Evolutionary conservation across 163 green algal species (phyloP), one percentile per base, ranked within the genome.

Genomic region (Scenedesmus sp.): DNA sequence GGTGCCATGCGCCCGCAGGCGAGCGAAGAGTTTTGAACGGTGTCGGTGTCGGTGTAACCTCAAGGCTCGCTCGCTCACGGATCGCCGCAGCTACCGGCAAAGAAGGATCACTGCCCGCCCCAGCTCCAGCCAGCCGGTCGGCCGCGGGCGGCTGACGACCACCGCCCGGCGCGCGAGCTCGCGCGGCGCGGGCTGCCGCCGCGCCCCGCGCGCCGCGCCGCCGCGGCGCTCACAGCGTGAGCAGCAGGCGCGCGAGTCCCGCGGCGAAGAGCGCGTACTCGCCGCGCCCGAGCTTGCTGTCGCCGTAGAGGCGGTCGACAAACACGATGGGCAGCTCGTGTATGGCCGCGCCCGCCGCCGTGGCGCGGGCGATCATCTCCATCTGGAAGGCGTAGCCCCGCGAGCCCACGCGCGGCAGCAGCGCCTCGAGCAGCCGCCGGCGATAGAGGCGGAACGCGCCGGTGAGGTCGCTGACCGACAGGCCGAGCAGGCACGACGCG

Each of bases 321-420:
- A 99, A 99, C 26, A 98, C 92, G 74, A 99, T 99, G 39, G 96
- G 96, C 57, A 98, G 91, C 89, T 99, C 96, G 18, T 72, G 88
- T 22, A 99, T 87, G 0, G 47, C 77, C 14, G 86, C 89, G 1
- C 92, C 87, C n/a, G 81, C 24, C n/a, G 65, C 56, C 7, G 82
- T 82, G 0, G 95, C 96, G 1, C 94, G 85, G 44, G 98, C 94
- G 20, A 97, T 94, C 33, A 99, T 95, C 83, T 99, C 96, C 96
- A 99, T 99, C 75, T 99, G 96, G 70, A 99, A 99, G 0, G 94
- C 94, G 71, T 99, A 99, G 0, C 96, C 96, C 71, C 85, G 90
- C 22, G 81, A 91, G 0, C 65, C 78, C 22, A 88, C 88, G 9
- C 72, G 24, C 14, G 20, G 4, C 51, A 98, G 93, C 29, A 99